Evolutionary conservation across 345 rosid species (phyloP), one percentile per base, ranked within the genome.

Genomic region (Gossypium stocksii): DNA sequence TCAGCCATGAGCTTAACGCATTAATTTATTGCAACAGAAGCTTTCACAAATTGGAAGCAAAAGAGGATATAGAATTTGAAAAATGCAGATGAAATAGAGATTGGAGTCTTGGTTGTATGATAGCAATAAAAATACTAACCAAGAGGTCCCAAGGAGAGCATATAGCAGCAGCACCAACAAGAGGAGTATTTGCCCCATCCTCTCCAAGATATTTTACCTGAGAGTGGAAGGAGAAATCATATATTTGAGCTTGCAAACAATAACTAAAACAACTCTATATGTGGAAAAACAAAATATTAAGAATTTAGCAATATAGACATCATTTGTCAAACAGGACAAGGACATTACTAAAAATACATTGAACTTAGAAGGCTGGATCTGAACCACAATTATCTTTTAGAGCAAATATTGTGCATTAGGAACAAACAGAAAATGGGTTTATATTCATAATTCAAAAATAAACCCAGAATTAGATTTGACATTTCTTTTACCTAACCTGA

Each of bases 181-280:
- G 51, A 23, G 93, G 93, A 80, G 87, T 86, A 73, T 76, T 83
- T 72, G 82, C 87, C 53, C 89, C 93, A 46, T 90, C 93, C 82
- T 92, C 98, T 11, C 98, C 98, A 74, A 92, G 97, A 84, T 90
- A 94, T 83, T 94, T 94, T 74, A 92, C 97, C 98, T 94, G 80
- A 68, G 83, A 80, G 27, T 60, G 19, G 29, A 15, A 73, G 54
- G 25, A 56, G 17, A 5, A n/a, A 66, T 3, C 43, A 17, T n/a
- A 34, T 34, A 34, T 29, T 52, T 74, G 41, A 41, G 25, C 63
- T 72, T 41, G 53, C 75, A 56, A 29, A 44, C 66, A 43, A 43
- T 13, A 43, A 14, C 49, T 25, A 25, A 48, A 68, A 56, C 54
- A 74, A 11, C 48, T 61, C 0, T 27, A 17, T 46, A 22, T 48